phyloP scores from a whole-genome alignment of 2,329 filamentous ascomycete genomes.

The Apiospora sp. region DNA sequence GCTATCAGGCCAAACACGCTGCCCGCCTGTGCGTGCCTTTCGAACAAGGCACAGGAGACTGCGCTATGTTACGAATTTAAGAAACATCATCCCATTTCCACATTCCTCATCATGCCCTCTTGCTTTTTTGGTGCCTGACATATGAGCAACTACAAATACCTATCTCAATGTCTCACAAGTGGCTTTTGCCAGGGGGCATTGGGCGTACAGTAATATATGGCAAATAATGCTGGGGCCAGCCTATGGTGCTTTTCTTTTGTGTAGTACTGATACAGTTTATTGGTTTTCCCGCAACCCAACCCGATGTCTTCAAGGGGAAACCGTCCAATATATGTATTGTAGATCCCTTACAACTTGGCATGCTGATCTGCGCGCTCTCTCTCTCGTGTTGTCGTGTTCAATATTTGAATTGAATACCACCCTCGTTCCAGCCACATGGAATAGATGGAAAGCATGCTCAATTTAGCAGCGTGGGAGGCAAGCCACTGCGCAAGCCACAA shows the following conservation, averaged over 20 bases:
- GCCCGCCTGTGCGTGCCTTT: background rate
- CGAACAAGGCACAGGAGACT: background rate
- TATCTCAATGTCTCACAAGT: background rate
- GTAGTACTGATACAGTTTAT: background rate
- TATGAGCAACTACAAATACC: background rate
- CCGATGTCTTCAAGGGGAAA: background rate
- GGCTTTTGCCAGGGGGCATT: background rate
- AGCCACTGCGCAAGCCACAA: slow-evolving; percentile 18
- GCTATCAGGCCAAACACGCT: background rate
- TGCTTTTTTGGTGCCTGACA: background rate
- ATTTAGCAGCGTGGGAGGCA: background rate
- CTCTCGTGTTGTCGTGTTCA: background rate
- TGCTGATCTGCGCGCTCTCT: background rate
- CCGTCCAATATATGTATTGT: background rate
- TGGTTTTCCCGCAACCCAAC: background rate
- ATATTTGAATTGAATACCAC: background rate
- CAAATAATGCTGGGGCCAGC: background rate
- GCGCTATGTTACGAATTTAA: background rate
- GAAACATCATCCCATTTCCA: background rate
- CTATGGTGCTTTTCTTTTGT: background rate
- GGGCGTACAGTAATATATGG: background rate
- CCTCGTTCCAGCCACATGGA: background rate
- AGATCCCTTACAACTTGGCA: background rate
- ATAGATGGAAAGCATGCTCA: background rate
- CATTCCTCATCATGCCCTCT: background rate